Conservation (phyloP, 176 grass and related monocot genomes). For the Microstegium vimineum region DNA sequence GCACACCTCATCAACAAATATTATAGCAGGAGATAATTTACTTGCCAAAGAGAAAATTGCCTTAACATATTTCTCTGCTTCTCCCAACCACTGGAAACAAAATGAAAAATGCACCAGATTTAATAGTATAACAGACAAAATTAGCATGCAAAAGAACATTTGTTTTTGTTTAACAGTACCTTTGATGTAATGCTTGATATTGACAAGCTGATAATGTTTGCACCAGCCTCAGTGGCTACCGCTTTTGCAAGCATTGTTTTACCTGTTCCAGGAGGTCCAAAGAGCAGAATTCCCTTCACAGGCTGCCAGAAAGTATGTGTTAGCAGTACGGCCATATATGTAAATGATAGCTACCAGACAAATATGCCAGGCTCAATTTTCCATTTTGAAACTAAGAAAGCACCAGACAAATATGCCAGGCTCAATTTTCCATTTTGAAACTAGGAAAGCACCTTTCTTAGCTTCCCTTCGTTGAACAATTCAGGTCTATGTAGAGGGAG, state of each 20-base stretch:
- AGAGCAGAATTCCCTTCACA: constrained; percentile 82
- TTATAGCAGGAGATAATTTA: constrained; percentile 71
- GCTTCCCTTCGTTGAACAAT: constrained; percentile 58
- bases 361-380: not conserved
- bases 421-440: not conserved
- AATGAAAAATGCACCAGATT: not conserved
- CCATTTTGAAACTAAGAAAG: not conserved
- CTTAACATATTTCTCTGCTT: constrained; percentile 84
- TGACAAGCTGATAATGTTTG: constrained; percentile 80
- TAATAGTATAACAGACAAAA: not conserved
- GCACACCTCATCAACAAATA: constrained; percentile 79
- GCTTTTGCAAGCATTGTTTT: constrained; percentile 96
- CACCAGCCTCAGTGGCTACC: constrained; percentile 78
- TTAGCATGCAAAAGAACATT: not conserved
- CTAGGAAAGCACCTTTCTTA: constrained; percentile 56
- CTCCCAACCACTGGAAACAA: constrained; percentile 62
- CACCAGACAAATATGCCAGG: constrained; percentile 34
- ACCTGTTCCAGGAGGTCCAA: constrained; percentile 85
- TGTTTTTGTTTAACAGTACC: constrained; percentile 38
- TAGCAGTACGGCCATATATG: not conserved
- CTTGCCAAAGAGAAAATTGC: constrained; percentile 82
- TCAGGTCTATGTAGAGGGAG: constrained; percentile 77
- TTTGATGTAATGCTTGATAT: constrained; percentile 79
- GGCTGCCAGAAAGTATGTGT: constrained; percentile 48
- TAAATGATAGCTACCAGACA: not conserved